phyloP scores from a whole-genome alignment of 116 monocot genomes.

The Cymodocea nodosa region DNA sequence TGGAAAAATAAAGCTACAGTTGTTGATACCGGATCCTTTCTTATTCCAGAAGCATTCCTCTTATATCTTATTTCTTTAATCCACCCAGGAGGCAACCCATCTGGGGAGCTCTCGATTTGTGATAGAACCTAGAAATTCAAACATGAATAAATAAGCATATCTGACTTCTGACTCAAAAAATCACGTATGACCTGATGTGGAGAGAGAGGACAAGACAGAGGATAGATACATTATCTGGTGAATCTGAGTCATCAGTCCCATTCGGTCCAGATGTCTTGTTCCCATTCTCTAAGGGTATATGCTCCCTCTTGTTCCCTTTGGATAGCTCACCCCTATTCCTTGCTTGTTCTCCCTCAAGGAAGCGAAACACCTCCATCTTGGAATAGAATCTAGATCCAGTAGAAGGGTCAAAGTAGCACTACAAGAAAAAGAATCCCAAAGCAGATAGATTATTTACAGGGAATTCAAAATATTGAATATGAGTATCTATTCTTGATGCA shows the following conservation, averaged over 20 bases:
- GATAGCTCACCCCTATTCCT: neutral
- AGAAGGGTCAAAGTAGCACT: constrained; percentile 28
- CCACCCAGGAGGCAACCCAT: constrained; percentile 33
- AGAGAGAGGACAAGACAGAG: constrained; percentile 1
- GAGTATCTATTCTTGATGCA: too few species aligned
- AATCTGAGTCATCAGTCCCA: neutral
- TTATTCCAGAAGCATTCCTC: constrained; percentile 7
- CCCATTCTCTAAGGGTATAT: neutral
- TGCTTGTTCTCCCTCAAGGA: constrained; percentile 4
- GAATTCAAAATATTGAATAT: too few species aligned
- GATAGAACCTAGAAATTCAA: constrained; percentile 9
- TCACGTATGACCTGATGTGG: neutral
- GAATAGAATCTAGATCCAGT: constrained; percentile 26
- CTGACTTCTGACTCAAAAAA: neutral
- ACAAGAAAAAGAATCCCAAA: constrained; percentile 1
- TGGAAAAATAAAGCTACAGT: neutral
- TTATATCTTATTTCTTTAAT: constrained; percentile 25
- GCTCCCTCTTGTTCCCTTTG: neutral
- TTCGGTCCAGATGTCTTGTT: too few species aligned
- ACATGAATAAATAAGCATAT: neutral
- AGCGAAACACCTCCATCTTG: constrained; percentile 17
- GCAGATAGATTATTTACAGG: neutral
- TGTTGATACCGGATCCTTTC: constrained; percentile 22
- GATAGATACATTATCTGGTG: constrained; percentile 12
- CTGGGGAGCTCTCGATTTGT: constrained; percentile 11